Conservation (phyloP, 208 protist genomes). For the Acanthamoeba lenticulata region DNA sequence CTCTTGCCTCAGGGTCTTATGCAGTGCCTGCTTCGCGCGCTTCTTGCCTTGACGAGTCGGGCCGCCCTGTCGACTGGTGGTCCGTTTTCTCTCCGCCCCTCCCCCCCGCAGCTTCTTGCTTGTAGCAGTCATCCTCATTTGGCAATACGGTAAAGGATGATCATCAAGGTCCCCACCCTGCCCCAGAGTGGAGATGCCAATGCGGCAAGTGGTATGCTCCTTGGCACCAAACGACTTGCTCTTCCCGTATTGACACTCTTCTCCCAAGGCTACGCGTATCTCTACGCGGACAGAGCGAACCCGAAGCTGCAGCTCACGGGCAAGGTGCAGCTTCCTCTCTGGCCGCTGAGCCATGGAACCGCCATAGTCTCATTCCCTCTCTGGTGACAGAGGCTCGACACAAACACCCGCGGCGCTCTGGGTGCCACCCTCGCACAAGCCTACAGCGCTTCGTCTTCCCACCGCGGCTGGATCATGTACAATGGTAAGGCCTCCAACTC, state of each 20-base stretch:
- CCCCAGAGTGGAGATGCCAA: not conserved
- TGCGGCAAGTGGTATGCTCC: not conserved
- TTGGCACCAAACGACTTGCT: not conserved
- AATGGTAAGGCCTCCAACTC: conserved; percentile 65
- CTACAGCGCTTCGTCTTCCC: not conserved
- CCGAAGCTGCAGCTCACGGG: not conserved
- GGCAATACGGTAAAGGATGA: too few species aligned
- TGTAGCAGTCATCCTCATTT: too few species aligned
- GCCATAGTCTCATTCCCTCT: not conserved
- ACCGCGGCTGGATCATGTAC: conserved; percentile 70
- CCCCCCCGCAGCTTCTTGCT: too few species aligned
- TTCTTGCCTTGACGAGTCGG: too few species aligned
- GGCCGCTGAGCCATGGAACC: not conserved
- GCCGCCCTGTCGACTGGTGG: too few species aligned
- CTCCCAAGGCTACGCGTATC: conserved; percentile 65
- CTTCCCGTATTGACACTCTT: not conserved
- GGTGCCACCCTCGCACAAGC: conserved; percentile 67
- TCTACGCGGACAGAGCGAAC: conserved; percentile 69
- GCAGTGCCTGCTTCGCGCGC: too few species aligned
- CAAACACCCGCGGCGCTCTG: conserved; percentile 47
- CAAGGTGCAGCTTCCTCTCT: not conserved
- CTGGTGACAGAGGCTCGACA: conserved; percentile 64
- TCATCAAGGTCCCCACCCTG: conserved; percentile 8
- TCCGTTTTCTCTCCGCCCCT: too few species aligned
- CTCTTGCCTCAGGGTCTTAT: too few species aligned